Evolutionary conservation across 176 grass and related monocot species (phyloP).

Genomic region (Rhipidocladum racemiflorum): DNA sequence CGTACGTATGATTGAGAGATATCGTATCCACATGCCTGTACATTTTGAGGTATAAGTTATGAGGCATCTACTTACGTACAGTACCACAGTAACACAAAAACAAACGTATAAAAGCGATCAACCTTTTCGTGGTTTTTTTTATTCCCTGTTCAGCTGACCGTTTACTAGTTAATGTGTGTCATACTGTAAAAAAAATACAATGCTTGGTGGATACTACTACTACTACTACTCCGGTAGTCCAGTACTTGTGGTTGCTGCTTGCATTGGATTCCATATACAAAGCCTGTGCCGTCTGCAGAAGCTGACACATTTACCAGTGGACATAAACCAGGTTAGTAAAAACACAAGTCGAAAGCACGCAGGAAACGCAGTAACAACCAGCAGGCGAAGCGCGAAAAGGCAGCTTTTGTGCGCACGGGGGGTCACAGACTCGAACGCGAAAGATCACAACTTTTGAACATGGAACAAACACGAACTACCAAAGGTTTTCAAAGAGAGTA

Average conservation of each 20-base stretch:
- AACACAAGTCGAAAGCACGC: no score
- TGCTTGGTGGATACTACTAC: neutral
- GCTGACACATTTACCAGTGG: neutral
- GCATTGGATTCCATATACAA: conserved; percentile 20
- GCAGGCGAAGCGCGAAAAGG: neutral
- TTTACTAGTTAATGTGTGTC: neutral
- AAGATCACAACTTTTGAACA: conserved; percentile 19
- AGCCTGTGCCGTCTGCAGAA: neutral
- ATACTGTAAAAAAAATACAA: neutral
- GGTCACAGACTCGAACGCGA: neutral
- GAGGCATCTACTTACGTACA: neutral
- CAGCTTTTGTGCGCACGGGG: neutral
- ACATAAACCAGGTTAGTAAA: neutral
- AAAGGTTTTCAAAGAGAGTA: neutral
- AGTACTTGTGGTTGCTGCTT: neutral
- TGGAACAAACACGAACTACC: conserved; percentile 9
- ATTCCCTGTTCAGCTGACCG: neutral
- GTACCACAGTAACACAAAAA: neutral
- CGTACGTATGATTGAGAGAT: neutral
- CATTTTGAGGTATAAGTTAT: neutral
- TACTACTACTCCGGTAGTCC: no score
- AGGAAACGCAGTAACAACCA: neutral
- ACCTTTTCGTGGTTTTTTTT: neutral
- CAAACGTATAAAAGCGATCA: neutral
- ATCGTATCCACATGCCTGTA: neutral